These are phyloP conservation scores for Nicotiana obtusifolia DNA, from an alignment of 257 asterid species.

Conservation along the genomic window DNA sequence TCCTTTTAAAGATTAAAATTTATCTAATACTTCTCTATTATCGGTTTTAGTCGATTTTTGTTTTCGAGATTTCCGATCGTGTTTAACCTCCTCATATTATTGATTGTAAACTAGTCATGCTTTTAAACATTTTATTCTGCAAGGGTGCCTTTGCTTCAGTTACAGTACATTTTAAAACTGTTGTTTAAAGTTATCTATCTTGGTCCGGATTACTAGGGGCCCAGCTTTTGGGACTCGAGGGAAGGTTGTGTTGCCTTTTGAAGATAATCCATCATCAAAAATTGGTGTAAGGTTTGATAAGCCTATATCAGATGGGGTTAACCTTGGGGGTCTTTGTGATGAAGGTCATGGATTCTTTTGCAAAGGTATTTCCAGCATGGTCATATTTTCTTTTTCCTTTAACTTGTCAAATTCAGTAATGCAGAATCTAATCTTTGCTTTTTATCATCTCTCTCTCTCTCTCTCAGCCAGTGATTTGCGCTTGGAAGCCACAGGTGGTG, in stretches of 20 bases:
- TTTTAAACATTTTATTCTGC: neutral
- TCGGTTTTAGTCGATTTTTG: neutral
- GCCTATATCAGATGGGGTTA: conserved; percentile 75
- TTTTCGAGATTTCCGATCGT: neutral
- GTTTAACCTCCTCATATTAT: neutral
- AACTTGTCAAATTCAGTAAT: neutral
- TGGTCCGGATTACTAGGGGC: conserved; percentile 57
- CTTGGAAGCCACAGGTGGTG: conserved; percentile 58
- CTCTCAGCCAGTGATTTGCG: conserved; percentile 64
- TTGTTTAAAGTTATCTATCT: conserved; percentile 12
- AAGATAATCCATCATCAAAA: conserved; percentile 69
- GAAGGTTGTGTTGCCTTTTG: conserved; percentile 71
- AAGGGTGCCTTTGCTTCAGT: neutral
- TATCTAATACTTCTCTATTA: neutral
- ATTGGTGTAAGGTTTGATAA: conserved; percentile 88
- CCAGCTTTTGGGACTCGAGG: conserved; percentile 83
- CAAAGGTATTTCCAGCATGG: conserved; percentile 49
- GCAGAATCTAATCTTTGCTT: neutral
- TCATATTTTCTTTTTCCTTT: conserved; percentile 18
- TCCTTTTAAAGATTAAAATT: neutral
- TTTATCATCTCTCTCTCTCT: conserved; percentile 16
- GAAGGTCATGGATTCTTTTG: conserved; percentile 89
- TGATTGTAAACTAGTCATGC: neutral
- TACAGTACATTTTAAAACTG: conserved; percentile 4
- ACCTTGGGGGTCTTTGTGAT: conserved; percentile 84